Evolutionary conservation across 225 moss, liverwort and hornwort species (phyloP).

Genomic region (Marchantia polymorpha): DNA sequence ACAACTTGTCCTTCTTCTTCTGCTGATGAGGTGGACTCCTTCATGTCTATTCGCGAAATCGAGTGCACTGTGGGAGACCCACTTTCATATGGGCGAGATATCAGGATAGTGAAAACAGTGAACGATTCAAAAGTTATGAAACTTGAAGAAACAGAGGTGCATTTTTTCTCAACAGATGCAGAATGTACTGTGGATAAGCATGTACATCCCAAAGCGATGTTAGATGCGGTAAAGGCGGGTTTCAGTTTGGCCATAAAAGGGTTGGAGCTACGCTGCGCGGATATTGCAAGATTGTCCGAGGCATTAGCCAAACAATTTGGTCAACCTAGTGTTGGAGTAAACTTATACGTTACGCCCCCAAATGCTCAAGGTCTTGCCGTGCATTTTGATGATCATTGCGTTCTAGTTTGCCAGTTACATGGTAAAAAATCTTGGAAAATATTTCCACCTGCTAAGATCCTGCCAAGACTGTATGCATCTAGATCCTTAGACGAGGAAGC

Average conservation of each 20-base stretch:
- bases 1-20: conserved; percentile 56
- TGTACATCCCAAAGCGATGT: conserved; percentile 50
- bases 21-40: conserved; percentile 60
- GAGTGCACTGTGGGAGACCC: conserved; percentile 56
- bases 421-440: conserved; percentile 71
- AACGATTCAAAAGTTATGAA: conserved; percentile 21
- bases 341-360: conserved; percentile 73
- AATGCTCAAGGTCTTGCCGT: conserved; percentile 69
- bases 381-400: conserved; percentile 91
- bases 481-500: conserved; percentile 32
- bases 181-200: not conserved
- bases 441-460: conserved; percentile 45
- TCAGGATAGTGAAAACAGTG: conserved; percentile 38
- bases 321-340: conserved; percentile 83
- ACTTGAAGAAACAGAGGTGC: conserved; percentile 38
- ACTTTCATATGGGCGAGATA: conserved; percentile 39
- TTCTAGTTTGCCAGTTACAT: conserved; percentile 68
- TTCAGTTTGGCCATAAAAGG: conserved; percentile 72
- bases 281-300: conserved; percentile 50
- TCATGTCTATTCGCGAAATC: conserved; percentile 41
- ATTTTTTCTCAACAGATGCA: conserved; percentile 21
- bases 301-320: conserved; percentile 56
- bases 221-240: conserved; percentile 52
- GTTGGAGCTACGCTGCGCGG: conserved; percentile 65
- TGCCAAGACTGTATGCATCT: conserved; percentile 65